Base-by-base conservation (phyloP, 1,284 basidiomycete genomes). In the Pholiota adiposa region DNA sequence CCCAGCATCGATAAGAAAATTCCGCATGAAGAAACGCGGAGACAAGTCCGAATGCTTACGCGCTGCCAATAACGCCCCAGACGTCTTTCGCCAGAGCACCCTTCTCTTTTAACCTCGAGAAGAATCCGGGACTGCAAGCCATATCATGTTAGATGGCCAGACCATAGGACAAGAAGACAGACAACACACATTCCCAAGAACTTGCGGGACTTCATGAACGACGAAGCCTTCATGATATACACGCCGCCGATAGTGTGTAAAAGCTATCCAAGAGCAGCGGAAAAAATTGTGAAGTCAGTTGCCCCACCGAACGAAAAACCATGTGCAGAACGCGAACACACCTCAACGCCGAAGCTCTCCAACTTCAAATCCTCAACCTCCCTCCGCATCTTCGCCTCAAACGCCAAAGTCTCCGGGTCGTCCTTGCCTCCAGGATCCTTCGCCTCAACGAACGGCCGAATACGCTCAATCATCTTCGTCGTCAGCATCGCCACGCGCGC, bases 301-400 rank as follows among this genome's bases (percentile, higher is more conserved):
- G 14, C n/a, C 46, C 33, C 33, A 56, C 23, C n/a, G 34, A 31
- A 3, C 34, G 36, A 21, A 27, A 38, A 34, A 23, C 38, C n/a
- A 41, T 52, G 36, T 19, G 40, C 63, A 58, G 51, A 54, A 54
- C 18, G 18, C 59, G 16, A 23, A 73, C 58, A 33, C 77, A 96
- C 90, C 85, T 98, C 97, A 43, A 99, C 89, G 58, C 97, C 97
- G 74, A 99, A 99, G 66, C 94, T 97, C 79, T 99, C 97, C 60
- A 98, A 78, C 81, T 98, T 99, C 70, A 99, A 75, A 78, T 99
- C 97, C 65, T 98, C 95, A 1, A 94, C 95, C 75, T 99, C 97
- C 46, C 85, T 81, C 70, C 78, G 83, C 75, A 98, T 93, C 74
- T 83, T 87, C 55, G 83, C 81, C 73, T 92, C 88, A 71, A 96